These are phyloP conservation scores for Colletotrichum sp. DNA, from an alignment of 2,329 filamentous ascomycete species.

Conservation along the genomic window DNA sequence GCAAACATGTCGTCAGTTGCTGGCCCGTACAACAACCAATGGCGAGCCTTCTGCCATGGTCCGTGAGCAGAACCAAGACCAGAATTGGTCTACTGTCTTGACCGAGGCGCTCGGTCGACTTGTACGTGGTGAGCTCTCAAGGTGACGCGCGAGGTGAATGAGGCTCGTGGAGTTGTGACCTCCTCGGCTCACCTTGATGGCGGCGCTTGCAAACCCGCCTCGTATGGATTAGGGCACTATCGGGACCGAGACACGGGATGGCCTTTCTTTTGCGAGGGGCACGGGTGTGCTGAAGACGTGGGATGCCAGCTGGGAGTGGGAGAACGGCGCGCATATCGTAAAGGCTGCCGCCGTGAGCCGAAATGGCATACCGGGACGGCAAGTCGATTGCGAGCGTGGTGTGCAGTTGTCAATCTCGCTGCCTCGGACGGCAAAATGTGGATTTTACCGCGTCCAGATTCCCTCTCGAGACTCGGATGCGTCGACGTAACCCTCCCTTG, in stretches of 20 bases:
- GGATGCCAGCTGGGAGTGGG: neutral
- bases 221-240: neutral
- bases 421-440: neutral
- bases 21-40: neutral
- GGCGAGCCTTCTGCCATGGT: neutral
- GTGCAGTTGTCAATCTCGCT: neutral
- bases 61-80: neutral
- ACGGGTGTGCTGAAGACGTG: neutral
- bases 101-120: neutral
- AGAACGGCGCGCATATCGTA: conserved; percentile 1
- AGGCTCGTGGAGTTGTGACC: neutral
- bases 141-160: neutral
- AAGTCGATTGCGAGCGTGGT: neutral
- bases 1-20: neutral
- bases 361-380: neutral
- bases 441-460: neutral
- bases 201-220: neutral
- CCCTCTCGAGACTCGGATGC: neutral
- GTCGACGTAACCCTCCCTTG: conserved; percentile 1
- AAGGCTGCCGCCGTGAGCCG: neutral
- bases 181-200: conserved; percentile 3
- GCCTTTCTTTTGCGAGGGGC: neutral
- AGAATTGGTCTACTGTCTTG: neutral
- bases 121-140: neutral
- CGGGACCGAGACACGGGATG: neutral